phyloP scores from a whole-genome alignment of 176 grass and related monocot species.

The Olyra latifolia region DNA sequence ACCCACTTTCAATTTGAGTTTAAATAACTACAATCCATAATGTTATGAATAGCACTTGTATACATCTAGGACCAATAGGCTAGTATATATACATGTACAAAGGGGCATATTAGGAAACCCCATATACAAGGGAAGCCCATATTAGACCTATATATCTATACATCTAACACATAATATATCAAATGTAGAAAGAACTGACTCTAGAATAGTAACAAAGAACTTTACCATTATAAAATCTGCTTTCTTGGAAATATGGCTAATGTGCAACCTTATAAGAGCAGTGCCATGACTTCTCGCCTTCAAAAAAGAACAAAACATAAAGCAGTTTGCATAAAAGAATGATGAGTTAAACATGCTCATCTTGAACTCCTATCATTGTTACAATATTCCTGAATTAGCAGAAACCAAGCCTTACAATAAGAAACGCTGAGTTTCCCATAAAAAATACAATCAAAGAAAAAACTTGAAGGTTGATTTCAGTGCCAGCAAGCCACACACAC shows the following conservation, averaged over 20 bases:
- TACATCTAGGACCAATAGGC: too few relatives aligned
- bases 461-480: conserved; percentile 8
- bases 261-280: conserved; percentile 73
- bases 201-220: conserved; percentile 16
- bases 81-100: too few relatives aligned
- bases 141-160: too few relatives aligned
- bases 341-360: conserved; percentile 20
- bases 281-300: conserved; percentile 80
- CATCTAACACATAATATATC: conserved; percentile 6
- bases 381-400: conserved; percentile 9
- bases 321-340: conserved; percentile 12
- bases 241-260: conserved; percentile 63
- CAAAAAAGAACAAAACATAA: conserved; percentile 21
- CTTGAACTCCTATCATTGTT: conserved; percentile 6
- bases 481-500: neutral
- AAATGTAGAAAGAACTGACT: conserved; percentile 3
- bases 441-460: neutral
- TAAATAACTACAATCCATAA: neutral
- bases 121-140: too few relatives aligned
- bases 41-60: too few relatives aligned
- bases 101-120: too few relatives aligned
- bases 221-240: conserved; percentile 87
- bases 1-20: neutral
- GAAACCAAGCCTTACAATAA: conserved; percentile 16
- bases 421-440: neutral